Base-by-base conservation (phyloP, 2,329 filamentous ascomycete genomes). In the Grosmannia serpens region DNA sequence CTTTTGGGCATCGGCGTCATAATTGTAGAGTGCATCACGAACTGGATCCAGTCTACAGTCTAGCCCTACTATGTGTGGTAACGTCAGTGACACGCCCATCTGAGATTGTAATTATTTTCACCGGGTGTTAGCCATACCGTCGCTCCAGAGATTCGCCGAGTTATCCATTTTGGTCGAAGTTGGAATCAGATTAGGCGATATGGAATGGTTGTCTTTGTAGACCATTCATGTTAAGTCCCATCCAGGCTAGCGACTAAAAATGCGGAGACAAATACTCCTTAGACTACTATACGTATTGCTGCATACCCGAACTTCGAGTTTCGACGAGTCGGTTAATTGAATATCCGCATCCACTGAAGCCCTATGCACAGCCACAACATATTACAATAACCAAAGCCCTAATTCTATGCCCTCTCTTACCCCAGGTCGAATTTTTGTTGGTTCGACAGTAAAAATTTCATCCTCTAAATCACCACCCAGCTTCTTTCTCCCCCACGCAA, bases 1-100 rank as follows among this genome's bases (percentile, higher is more conserved):
- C 68, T 87, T 88, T 67, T 94, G 87, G 50, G 83, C 81, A 2
- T 77, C 77, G 62, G 77, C 71, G 64, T 91, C 83, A 76, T 94
- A 96, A 68, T 82, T 80, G 78, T 96, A 99, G 66, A 99, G 89
- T 52, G 90, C 90, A 73, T 99, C 94, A 67, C 90, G 88, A 65
- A 84, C 83, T 57, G 88, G 82, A 70, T 99, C 91, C 67, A 96
- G 85, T 61, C 87, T 85, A 72, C 95, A 95, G 70, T 95, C 89
- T 69, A 94, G 83, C 80, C 96, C 92, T 95, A 41, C 56, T 55
- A 41, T 50, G 47, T 24, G 24, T 15, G 15, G 4, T 8, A 10
- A 11, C 7, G 4, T 33, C 9, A 20, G 5, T 4, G 20, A 41
- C 20, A 35, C 3, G 10, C 31, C 31, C 15, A 38, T 38, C 35